phyloP scores from a whole-genome alignment of 257 asterid genomes.

The Schizonepeta tenuifolia region DNA sequence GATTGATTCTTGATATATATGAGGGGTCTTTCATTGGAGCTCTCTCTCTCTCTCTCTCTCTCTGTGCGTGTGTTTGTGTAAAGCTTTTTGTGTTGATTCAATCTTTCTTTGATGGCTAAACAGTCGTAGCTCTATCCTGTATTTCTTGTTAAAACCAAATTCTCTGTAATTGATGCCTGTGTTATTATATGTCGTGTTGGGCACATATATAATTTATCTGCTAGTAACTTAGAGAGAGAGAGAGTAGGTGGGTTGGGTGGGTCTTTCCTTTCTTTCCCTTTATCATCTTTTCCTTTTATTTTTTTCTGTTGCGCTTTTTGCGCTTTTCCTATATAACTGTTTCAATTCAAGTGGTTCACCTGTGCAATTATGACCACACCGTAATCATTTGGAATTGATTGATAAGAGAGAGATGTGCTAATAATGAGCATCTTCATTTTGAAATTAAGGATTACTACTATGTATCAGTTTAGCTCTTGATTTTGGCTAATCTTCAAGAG shows the following conservation, averaged over 20 bases:
- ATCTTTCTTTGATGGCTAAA: neutral
- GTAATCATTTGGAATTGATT: neutral
- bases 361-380: neutral
- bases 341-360: neutral
- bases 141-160: too few species aligned
- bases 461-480: neutral
- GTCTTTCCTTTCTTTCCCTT: neutral
- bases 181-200: neutral
- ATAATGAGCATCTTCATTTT: neutral
- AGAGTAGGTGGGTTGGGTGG: neutral
- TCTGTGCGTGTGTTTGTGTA: neutral
- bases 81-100: neutral
- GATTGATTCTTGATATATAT: neutral
- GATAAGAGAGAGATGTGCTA: neutral
- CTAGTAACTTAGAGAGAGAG: neutral
- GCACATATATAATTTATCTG: neutral
- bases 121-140: neutral
- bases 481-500: neutral
- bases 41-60: too few species aligned
- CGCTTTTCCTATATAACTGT: neutral
- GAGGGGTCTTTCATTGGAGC: neutral
- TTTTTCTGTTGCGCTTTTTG: neutral
- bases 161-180: neutral
- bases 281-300: neutral
- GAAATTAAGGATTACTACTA: neutral